These are phyloP conservation scores for Cinnamomum micranthum DNA, from an alignment of 164 flowering plant genomes.

Conservation along the genomic window DNA sequence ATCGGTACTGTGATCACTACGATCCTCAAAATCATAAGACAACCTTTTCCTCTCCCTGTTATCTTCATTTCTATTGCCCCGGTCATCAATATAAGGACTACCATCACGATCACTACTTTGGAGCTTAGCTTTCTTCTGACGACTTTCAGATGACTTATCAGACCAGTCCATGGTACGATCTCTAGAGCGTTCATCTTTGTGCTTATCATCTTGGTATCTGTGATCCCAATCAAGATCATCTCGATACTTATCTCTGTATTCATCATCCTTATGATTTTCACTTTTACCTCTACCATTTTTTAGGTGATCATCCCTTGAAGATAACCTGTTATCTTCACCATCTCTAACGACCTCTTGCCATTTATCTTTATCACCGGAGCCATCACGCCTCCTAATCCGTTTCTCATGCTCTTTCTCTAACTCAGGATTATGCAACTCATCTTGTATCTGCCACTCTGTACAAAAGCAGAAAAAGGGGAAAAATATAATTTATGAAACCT, in stretches of 20 bases:
- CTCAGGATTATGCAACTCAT: conserved; percentile 41
- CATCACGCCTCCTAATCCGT: conserved; percentile 39
- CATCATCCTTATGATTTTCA: conserved; percentile 34
- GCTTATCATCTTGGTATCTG: conserved; percentile 11
- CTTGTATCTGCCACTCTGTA: conserved; percentile 33
- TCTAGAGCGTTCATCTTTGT: conserved; percentile 35
- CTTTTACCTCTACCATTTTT: conserved; percentile 26
- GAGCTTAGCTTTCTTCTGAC: conserved; percentile 37
- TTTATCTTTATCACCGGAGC: conserved; percentile 35
- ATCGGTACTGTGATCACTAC: conserved; percentile 34
- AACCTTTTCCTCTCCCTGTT: conserved; percentile 40
- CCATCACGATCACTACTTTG: conserved; percentile 34
- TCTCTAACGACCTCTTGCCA: conserved; percentile 39
- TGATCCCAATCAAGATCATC: conserved; percentile 32
- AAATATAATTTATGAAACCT: too few relatives aligned
- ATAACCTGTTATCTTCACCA: conserved; percentile 33
- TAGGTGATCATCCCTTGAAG: conserved; percentile 34
- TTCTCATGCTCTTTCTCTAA: conserved; percentile 63
- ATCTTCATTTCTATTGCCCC: conserved; percentile 36
- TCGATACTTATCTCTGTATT: conserved; percentile 23
- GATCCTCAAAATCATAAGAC: conserved; percentile 39
- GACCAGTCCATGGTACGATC: conserved; percentile 37
- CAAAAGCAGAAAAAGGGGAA: background rate
- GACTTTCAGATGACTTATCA: conserved; percentile 36
- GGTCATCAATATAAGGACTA: conserved; percentile 43